Evolutionary conservation across 1,139 yeast genomes (phyloP), one percentile per base, ranked within the genome.

Genomic region (Oligophagozyma castellii): DNA sequence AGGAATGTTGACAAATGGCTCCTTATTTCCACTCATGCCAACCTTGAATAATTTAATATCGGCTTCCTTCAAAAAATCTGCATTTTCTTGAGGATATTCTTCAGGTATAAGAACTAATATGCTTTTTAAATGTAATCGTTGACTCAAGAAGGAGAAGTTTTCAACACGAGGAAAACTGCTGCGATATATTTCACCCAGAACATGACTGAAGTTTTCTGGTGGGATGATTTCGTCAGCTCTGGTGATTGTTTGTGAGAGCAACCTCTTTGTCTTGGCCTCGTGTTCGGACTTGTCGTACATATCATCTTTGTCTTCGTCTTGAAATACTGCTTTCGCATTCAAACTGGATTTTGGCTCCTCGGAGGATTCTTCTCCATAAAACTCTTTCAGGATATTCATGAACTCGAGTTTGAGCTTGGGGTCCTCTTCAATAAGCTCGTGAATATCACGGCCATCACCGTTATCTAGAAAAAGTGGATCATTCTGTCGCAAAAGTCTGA

Each of bases 11-110:
- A 81, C 94, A 60, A 83, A 83, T 11, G 95, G 95, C 51, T 84
- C 95, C 51, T 89, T 89, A 52, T 89, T 89, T 5, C 98, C 98
- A 15, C 93, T 76, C 74, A 89, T 71, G 3, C 95, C 95, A 25
- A 86, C 72, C 53, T 84, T 96, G 46, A 76, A 81, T 26, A 86
- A 60, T 40, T 67, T 57, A 29, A 89, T 83, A 14, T 65, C 64
- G 29, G 83, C 64, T 23, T 63, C 58, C 25, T 63, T 50, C 32
- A 81, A 58, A 47, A 81, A 84, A 30, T 70, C 70, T 22, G 53
- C 42, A 48, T 86, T 84, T 39, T 78, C 79, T 19, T 61, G 65
- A 0, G 98, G 96, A 44, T 86, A 86, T 21, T 77, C 86, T 48
- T 89, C 98, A 0, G 95, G 93, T 11, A 89, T 80, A 30, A 89